Base-by-base conservation (phyloP, 208 protist species). In the Porcisia hertigi region DNA sequence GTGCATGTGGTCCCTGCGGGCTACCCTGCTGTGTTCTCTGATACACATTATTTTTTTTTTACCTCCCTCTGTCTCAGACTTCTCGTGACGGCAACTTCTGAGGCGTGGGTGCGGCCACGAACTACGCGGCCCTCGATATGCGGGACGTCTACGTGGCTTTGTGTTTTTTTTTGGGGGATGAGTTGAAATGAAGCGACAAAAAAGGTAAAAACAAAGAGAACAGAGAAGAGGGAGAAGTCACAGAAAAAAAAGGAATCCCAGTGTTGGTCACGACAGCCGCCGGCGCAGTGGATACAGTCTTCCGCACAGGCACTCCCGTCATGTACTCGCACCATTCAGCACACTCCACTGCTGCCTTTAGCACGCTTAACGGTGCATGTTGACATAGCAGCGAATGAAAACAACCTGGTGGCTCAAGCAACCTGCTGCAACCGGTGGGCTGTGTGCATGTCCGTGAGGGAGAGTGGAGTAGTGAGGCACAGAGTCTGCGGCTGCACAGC, bases 141-240 rank as follows among this genome's bases (percentile, higher is more conserved):
- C 3, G 11, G 16, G 60, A 23, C 36, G 16, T 30, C n/a, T 16
- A 11, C n/a, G 63, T 41, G 66, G 7, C 66, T 69, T 60, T 75
- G 47, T 43, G 47, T 25, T 54, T 11, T 80, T 11, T 63, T 43
- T 75, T 75, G 57, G 52, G 8, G 59, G 18, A 70, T 45, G 12
- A 47, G 62, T 59, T 70, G 14, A 41, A 71, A 72, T 49, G 71
- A 45, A 49, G 66, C 67, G 49, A 78, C n/a, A 20, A 75, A 55
- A 41, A n/a, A 14, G 5, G 47, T 52, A 73, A 77, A 77, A 71
- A 30, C 39, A 67, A 25, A 67, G 54, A 54, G 47, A 58, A 71
- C 43, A 57, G 49, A 39, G 20, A 52, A 70, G 47, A 63, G 43
- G 43, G 34, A 52, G 65, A 65, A 65, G 9, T 73, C 20, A 67